phyloP scores from a whole-genome alignment of 2,329 filamentous ascomycete genomes.

The Cercospora zeina region DNA sequence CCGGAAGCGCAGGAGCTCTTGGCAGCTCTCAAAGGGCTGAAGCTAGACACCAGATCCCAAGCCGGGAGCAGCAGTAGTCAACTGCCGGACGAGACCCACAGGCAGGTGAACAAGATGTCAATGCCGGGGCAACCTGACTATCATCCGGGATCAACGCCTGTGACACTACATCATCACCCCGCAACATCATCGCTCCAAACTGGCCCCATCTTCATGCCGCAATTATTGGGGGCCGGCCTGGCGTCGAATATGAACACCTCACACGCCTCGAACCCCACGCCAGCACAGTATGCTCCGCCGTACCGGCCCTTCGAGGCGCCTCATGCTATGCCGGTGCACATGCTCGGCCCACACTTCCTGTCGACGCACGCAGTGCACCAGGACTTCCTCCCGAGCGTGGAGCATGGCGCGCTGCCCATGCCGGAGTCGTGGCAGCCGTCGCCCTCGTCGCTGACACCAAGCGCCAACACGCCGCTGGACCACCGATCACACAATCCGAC shows the following conservation, averaged over 20 bases:
- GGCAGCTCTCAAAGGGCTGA: slow-evolving; percentile 21
- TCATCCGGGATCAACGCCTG: slow-evolving; percentile 8
- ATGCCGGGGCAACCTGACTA: slow-evolving; percentile 2
- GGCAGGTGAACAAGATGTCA: slow-evolving; percentile 11
- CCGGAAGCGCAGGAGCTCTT: slow-evolving; percentile 28
- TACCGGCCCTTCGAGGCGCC: slow-evolving; percentile 17
- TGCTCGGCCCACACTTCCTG: neutral
- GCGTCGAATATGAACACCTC: slow-evolving; percentile 7
- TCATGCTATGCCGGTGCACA: slow-evolving; percentile 5
- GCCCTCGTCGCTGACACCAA: slow-evolving; percentile 16
- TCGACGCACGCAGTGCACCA: neutral
- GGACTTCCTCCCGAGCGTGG: neutral
- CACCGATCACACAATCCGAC: slow-evolving; percentile 12
- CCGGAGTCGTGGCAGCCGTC: slow-evolving; percentile 16
- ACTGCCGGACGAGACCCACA: slow-evolving; percentile 3
- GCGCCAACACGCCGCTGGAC: slow-evolving; percentile 13
- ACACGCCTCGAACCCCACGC: neutral
- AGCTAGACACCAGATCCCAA: slow-evolving; percentile 14
- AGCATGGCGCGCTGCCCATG: slow-evolving; percentile 12
- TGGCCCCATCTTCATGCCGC: slow-evolving; percentile 16
- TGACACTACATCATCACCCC: slow-evolving; percentile 11
- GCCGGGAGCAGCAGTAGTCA: neutral
- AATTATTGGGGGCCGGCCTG: slow-evolving; percentile 10
- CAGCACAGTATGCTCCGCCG: slow-evolving; percentile 13
- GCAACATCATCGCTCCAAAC: slow-evolving; percentile 18